Evolutionary conservation across 2,329 filamentous ascomycete genomes (phyloP).

Genomic region (Neonectria magnoliae): DNA sequence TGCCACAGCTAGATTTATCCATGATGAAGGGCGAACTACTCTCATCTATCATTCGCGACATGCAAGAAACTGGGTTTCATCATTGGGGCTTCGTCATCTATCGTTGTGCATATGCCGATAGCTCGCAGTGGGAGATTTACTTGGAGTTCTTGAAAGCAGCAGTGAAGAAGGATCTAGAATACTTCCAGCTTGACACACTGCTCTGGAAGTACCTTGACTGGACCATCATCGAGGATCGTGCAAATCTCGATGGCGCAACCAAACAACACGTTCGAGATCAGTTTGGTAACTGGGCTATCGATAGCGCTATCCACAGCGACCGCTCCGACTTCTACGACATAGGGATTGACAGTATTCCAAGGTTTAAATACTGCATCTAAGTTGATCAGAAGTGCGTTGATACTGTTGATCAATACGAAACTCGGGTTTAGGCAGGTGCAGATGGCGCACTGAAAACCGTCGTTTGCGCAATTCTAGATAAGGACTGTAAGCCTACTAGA

Average conservation of each 20-base stretch:
- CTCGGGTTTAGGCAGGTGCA: background rate
- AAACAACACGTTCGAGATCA: constrained; percentile 10
- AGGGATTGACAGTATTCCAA: background rate
- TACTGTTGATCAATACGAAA: background rate
- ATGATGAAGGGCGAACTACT: background rate
- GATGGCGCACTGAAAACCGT: background rate
- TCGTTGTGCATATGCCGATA: constrained; percentile 11
- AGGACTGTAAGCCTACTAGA: background rate
- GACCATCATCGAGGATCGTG: constrained; percentile 12
- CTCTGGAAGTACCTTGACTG: constrained; percentile 16
- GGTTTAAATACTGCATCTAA: background rate
- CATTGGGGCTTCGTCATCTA: constrained; percentile 16
- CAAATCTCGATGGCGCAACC: background rate
- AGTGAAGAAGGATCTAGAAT: background rate
- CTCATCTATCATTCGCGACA: background rate
- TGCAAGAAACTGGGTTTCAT: constrained; percentile 10
- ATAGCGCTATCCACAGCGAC: background rate
- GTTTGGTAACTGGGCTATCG: constrained; percentile 3
- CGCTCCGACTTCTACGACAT: background rate
- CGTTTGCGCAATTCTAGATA: background rate
- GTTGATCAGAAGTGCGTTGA: background rate
- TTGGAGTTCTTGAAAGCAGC: constrained; percentile 25
- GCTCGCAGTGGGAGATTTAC: constrained; percentile 17
- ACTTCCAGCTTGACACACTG: background rate
- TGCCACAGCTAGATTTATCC: background rate